Evolutionary conservation across 1,284 basidiomycete genomes (phyloP).

Genomic region (Trichosporon inkin): DNA sequence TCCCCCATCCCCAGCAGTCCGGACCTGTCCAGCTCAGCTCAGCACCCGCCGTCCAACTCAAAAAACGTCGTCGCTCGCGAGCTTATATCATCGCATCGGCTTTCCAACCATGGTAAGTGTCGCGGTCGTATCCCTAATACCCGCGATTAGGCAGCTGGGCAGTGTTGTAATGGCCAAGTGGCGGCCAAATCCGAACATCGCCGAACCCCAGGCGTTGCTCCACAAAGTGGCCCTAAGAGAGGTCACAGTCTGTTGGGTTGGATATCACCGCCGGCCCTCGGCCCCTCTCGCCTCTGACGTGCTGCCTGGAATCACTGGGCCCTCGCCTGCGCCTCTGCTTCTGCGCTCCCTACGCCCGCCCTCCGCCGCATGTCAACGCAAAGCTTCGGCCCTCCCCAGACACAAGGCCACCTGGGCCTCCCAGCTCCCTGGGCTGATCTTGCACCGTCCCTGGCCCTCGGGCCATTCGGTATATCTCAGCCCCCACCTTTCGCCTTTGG

Average conservation of each 20-base stretch:
- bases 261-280: conserved; percentile 5
- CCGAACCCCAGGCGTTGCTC: conserved; percentile 9
- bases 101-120: conserved; percentile 8
- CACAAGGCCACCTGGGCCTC: not conserved
- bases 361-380: conserved; percentile 2
- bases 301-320: not conserved
- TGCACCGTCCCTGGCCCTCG: not conserved
- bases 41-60: not conserved
- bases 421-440: not conserved
- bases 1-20: not conserved
- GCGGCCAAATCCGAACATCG: conserved; percentile 11
- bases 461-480: conserved; percentile 8
- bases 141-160: not conserved
- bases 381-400: not conserved
- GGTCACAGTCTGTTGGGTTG: too few species aligned
- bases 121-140: not conserved
- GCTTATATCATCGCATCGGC: too few species aligned
- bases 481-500: not conserved
- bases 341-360: not conserved
- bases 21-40: conserved; percentile 5
- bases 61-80: not conserved
- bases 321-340: not conserved
- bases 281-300: not conserved
- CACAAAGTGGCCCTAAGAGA: conserved; percentile 5
- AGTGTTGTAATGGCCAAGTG: not conserved